phyloP scores from a whole-genome alignment of 805 yeast species.

The Wickerhamomyces alni region DNA sequence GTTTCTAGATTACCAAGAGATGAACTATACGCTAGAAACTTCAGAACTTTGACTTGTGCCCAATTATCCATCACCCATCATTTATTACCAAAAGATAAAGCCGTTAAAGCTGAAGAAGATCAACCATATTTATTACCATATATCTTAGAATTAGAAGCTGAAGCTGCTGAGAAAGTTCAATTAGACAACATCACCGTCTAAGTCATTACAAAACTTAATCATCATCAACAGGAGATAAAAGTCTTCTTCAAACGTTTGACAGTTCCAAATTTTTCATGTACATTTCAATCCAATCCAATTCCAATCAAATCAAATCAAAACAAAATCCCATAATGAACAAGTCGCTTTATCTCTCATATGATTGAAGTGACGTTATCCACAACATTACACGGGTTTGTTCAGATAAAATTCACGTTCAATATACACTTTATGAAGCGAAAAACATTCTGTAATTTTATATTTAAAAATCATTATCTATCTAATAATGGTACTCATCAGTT shows the following conservation, averaged over 20 bases:
- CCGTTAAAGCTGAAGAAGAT: constrained; percentile 75
- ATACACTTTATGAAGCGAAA: neutral
- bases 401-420: neutral
- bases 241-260: no score
- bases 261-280: no score
- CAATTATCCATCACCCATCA: constrained; percentile 83
- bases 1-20: constrained; percentile 78
- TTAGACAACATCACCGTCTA: constrained; percentile 65
- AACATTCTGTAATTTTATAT: no score
- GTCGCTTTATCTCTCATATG: no score
- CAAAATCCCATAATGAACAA: no score
- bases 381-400: no score
- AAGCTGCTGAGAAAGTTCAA: constrained; percentile 78
- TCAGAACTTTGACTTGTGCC: constrained; percentile 87
- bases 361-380: no score
- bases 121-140: constrained; percentile 79
- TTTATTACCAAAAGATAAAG: constrained; percentile 75
- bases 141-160: constrained; percentile 91
- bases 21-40: constrained; percentile 86
- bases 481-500: constrained; percentile 64
- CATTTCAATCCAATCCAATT: neutral
- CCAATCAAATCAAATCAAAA: no score
- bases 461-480: constrained; percentile 6
- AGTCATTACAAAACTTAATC: no score
- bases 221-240: no score